Evolutionary conservation across 306 rosid genomes (phyloP).

Genomic region (Hylodesmum podocarpum): DNA sequence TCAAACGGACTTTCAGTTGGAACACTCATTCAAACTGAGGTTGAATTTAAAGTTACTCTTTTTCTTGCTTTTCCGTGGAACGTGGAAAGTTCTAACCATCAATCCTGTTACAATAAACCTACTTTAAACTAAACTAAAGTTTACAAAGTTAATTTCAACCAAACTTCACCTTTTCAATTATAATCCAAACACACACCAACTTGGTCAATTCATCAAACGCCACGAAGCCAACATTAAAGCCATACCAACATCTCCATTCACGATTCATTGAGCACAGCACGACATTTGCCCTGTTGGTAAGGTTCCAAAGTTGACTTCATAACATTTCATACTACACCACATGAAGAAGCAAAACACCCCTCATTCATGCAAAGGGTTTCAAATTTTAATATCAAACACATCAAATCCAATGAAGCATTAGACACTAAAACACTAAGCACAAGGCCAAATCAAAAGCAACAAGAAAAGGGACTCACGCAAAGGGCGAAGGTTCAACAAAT

Average conservation of each 20-base stretch:
- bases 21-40: too few relatives aligned
- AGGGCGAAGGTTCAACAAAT: constrained; percentile 98
- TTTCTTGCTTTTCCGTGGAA: too few relatives aligned
- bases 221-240: constrained; percentile 3
- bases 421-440: constrained; percentile 15
- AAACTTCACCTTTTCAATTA: too few relatives aligned
- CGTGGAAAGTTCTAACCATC: too few relatives aligned
- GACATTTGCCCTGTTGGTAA: not conserved
- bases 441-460: not conserved
- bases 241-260: not conserved
- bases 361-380: constrained; percentile 1
- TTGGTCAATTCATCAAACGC: constrained; percentile 27
- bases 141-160: too few relatives aligned
- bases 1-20: too few relatives aligned
- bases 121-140: too few relatives aligned
- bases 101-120: too few relatives aligned
- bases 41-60: too few relatives aligned
- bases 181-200: too few relatives aligned
- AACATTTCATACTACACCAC: not conserved
- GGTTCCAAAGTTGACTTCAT: not conserved
- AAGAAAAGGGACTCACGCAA: constrained; percentile 66
- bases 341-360: not conserved
- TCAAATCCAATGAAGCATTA: not conserved
- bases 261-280: not conserved
- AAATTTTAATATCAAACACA: not conserved